Evolutionary conservation across 768 basidiomycete genomes (phyloP), one percentile per base, ranked within the genome.

Genomic region (Leccinum barrowsii): DNA sequence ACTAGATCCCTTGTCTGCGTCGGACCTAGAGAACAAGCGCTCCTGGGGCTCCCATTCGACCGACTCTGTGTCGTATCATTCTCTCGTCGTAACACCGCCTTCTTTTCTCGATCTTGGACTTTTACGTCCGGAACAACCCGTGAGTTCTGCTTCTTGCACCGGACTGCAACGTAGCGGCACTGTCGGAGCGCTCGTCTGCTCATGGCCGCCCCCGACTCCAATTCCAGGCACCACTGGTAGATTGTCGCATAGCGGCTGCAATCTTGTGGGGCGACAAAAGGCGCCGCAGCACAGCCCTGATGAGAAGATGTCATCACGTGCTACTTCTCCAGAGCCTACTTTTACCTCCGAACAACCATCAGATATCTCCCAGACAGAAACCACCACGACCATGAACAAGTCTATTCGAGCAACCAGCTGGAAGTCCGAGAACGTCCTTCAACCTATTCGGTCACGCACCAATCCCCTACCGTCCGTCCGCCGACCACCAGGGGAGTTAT

Each of bases 1-100:
- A 47, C 59, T 46, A 73, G 72, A 72, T 69, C 63, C 67, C 26
- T 48, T 73, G 47, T 70, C 72, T 22, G 17, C 44, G 10, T 69
- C 63, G n/a, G 57, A 56, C 52, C 19, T 61, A 30, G 59, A 59
- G 53, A 74, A 72, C 24, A 64, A 50, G 54, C 57, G 53, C 22
- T 19, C 13, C 51, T 58, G 32, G 28, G 22, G 4, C 17, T 50
- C 48, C 28, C 61, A 50, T 2, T 61, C 49, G 51, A 19, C 57
- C 40, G 56, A 44, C 54, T 51, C 56, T 19, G 48, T 44, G 26
- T 54, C 47, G 51, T 54, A 66, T 22, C 56, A 54, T 34, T 56
- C 63, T 24, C 52, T 65, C n/a, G 32, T 57, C 8, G 40, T 10
- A 8, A 11, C 47, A 17, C 59, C 60, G 8, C 17, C 44, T 35